A percentile compares a stretch with the other conserved stretches of the same genome.
These are phyloP conservation scores for Clonostachys solani DNA, from an alignment of 2,329 filamentous ascomycete species.

Conservation along the genomic window DNA sequence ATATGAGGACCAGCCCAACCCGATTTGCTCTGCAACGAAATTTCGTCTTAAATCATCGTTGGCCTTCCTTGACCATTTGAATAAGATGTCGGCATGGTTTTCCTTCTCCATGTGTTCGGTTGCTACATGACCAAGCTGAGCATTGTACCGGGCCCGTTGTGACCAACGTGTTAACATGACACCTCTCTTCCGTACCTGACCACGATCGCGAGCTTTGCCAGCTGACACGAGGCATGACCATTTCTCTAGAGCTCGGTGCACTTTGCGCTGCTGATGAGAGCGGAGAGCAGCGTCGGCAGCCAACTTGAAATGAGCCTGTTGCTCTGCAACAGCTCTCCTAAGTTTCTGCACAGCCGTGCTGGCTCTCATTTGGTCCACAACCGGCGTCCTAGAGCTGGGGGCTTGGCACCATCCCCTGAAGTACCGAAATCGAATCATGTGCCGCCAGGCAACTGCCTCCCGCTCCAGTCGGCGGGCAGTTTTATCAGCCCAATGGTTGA, in stretches of 20 bases:
- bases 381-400: conserved; percentile 20
- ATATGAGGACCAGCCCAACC: conserved; percentile 10
- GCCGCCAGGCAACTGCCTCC: conserved; percentile 63
- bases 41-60: neutral
- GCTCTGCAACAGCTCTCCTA: conserved; percentile 16
- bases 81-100: neutral
- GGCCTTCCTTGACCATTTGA: neutral
- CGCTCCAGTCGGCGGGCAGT: conserved; percentile 61
- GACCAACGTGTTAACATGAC: neutral
- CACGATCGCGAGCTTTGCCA: conserved; percentile 11
- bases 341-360: conserved; percentile 24
- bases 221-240: conserved; percentile 19
- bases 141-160: neutral
- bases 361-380: conserved; percentile 19
- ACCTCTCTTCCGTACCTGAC: conserved; percentile 8
- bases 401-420: conserved; percentile 28
- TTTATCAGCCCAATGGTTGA: conserved; percentile 56
- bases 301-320: conserved; percentile 17
- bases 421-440: conserved; percentile 58
- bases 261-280: conserved; percentile 10
- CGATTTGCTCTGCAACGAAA: conserved; percentile 7
- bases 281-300: conserved; percentile 14
- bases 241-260: conserved; percentile 11
- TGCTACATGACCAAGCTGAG: neutral
- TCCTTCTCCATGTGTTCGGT: neutral